Conservation (phyloP, 1,284 basidiomycete species). For the Kwoniella shivajii region DNA sequence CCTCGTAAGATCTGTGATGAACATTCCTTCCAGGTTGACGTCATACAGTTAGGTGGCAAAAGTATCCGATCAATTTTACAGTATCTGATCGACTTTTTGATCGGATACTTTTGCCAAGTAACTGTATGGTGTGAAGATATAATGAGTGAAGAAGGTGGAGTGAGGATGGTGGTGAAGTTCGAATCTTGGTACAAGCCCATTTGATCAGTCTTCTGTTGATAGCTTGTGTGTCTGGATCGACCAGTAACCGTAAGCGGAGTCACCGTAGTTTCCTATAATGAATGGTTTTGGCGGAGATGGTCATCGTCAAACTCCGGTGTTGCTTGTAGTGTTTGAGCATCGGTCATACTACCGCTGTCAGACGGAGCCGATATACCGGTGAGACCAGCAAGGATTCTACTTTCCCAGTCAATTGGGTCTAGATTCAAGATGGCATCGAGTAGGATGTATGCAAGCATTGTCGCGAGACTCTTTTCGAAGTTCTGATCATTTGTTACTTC, state of each 20-base stretch:
- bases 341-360: neutral
- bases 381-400: slow-evolving; percentile 4
- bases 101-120: no score
- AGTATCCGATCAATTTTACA: no score
- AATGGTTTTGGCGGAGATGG: neutral
- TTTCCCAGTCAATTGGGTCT: slow-evolving; percentile 29
- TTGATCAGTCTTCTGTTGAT: neutral
- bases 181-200: neutral
- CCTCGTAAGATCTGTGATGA: neutral
- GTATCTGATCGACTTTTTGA: no score
- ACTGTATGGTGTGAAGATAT: slow-evolving; percentile 33
- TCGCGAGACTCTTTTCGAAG: slow-evolving; percentile 16
- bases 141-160: slow-evolving; percentile 20
- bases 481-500: slow-evolving; percentile 31
- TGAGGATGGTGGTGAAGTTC: neutral
- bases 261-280: slow-evolving; percentile 19
- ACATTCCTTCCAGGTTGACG: neutral
- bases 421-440: slow-evolving; percentile 28
- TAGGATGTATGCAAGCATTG: slow-evolving; percentile 17
- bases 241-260: slow-evolving; percentile 23
- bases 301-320: neutral
- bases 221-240: neutral
- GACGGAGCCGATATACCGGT: neutral
- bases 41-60: neutral
- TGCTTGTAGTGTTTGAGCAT: slow-evolving; percentile 2